A percentile compares a stretch with the other conserved stretches of the same genome.
phyloP scores from a whole-genome alignment of 1,284 basidiomycete genomes.

The Trichosporon coremiiforme region DNA sequence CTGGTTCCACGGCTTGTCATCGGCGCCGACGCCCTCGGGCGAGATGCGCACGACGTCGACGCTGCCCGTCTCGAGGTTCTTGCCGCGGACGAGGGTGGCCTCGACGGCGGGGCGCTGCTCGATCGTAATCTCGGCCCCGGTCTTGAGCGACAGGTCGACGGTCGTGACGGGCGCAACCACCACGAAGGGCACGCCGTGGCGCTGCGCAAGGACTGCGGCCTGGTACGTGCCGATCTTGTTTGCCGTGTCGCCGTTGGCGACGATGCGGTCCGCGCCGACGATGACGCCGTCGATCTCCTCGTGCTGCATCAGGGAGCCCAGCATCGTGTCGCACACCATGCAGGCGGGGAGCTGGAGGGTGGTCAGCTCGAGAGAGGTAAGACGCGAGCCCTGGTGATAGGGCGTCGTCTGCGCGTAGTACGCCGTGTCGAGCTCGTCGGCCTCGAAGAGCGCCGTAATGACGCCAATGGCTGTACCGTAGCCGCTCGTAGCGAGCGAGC shows the following conservation, averaged over 20 bases:
- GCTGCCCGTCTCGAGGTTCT: constrained; percentile 51
- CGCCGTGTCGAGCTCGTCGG: constrained; percentile 71
- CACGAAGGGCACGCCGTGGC: constrained; percentile 82
- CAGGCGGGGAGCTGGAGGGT: constrained; percentile 76
- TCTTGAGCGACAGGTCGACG: constrained; percentile 74
- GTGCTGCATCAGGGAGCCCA: constrained; percentile 86
- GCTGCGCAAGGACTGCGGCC: constrained; percentile 79
- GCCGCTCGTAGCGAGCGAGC: constrained; percentile 86
- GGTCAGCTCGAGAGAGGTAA: constrained; percentile 83
- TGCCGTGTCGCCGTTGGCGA: constrained; percentile 87
- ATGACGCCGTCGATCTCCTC: constrained; percentile 80
- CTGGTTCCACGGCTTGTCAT: constrained; percentile 51
- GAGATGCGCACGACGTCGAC: constrained; percentile 55
- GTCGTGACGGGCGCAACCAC: constrained; percentile 88
- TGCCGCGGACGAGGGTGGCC: constrained; percentile 79
- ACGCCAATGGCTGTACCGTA: constrained; percentile 92
- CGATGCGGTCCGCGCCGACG: constrained; percentile 83
- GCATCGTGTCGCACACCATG: constrained; percentile 94
- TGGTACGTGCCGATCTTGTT: constrained; percentile 96
- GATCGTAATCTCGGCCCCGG: constrained; percentile 83
- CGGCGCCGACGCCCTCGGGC: constrained; percentile 54
- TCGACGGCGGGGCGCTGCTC: constrained; percentile 84
- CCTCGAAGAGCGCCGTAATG: constrained; percentile 82
- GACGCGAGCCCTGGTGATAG: constrained; percentile 76
- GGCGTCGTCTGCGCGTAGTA: constrained; percentile 88